Percentiles rank a stretch among this genome's conserved stretches.
Conservation (phyloP, 2,329 filamentous ascomycete genomes). For the Epichloe typhina region DNA sequence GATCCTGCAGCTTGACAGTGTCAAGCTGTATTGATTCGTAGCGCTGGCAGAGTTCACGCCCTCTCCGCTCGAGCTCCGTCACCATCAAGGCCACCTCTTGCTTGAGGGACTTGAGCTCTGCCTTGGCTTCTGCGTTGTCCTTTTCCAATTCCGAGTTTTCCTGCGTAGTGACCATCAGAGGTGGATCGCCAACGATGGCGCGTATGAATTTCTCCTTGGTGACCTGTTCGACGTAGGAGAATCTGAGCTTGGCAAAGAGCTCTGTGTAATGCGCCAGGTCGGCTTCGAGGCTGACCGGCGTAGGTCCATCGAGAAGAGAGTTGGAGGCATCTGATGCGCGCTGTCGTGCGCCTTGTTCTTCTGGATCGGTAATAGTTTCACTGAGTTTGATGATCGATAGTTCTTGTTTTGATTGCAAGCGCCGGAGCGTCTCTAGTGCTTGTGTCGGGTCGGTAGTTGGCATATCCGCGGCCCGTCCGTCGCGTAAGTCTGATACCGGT, state of each 20-base stretch:
- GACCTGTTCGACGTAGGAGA: conserved; percentile 95
- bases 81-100: conserved; percentile 63
- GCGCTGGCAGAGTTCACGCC: conserved; percentile 41
- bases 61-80: conserved; percentile 53
- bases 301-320: conserved; percentile 50
- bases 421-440: conserved; percentile 34
- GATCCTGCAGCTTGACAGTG: conserved; percentile 32
- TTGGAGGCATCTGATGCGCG: conserved; percentile 62
- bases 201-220: conserved; percentile 97
- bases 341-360: conserved; percentile 25
- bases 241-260: conserved; percentile 88
- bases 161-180: conserved; percentile 65
- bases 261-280: conserved; percentile 88
- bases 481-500: not conserved
- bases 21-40: conserved; percentile 39
- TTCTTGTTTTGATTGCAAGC: conserved; percentile 44
- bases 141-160: conserved; percentile 71
- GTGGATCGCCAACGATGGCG: conserved; percentile 81
- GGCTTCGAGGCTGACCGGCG: conserved; percentile 64
- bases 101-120: conserved; percentile 66
- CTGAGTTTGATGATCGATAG: conserved; percentile 66
- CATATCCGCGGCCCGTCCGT: conserved; percentile 12
- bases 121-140: conserved; percentile 57
- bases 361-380: conserved; percentile 53
- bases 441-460: conserved; percentile 21